A percentile compares a stretch with the other conserved stretches of the same genome.
Conservation (phyloP, 1,139 yeast genomes). For the Scheffersomyces stambukii region DNA sequence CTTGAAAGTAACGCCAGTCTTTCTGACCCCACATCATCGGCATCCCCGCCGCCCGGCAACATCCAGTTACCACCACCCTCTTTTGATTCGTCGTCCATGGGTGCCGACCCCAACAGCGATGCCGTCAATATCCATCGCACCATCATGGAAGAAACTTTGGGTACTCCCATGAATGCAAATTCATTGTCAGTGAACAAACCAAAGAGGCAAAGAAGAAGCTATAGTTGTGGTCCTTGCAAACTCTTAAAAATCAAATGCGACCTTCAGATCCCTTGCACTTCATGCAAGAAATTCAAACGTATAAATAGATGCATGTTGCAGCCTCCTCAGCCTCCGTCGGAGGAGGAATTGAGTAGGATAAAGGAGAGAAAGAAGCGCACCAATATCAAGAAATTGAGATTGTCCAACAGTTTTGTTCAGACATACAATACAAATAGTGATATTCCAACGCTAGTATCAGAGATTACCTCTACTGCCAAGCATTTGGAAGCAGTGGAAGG, state of each 20-base stretch:
- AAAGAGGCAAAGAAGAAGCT: conserved; percentile 43
- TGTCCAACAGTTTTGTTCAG: conserved; percentile 9
- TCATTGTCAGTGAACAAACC: conserved; percentile 7
- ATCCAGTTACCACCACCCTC: not conserved
- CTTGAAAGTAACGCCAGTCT: conserved; percentile 1
- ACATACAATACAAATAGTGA: conserved; percentile 8
- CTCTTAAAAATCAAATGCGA: conserved; percentile 52
- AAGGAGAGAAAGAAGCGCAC: conserved; percentile 21
- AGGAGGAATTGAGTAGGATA: conserved; percentile 20
- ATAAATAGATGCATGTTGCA: conserved; percentile 30
- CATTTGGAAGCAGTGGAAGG: conserved; percentile 2
- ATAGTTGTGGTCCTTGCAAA: conserved; percentile 57
- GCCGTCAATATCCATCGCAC: not conserved
- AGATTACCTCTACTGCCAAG: conserved; percentile 6
- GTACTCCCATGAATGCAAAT: not conserved
- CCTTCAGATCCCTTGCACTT: conserved; percentile 44
- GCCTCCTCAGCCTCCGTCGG: conserved; percentile 48
- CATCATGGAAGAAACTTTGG: not conserved
- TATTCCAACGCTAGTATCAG: conserved; percentile 8
- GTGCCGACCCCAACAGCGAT: conserved; percentile 1
- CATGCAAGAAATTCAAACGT: conserved; percentile 43
- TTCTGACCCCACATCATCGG: not conserved
- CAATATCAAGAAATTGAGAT: conserved; percentile 11
- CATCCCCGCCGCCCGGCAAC: not conserved
- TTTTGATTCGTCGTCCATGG: not conserved